phyloP scores from a whole-genome alignment of 73 alveolate genomes.

The Halteria grandinella region DNA sequence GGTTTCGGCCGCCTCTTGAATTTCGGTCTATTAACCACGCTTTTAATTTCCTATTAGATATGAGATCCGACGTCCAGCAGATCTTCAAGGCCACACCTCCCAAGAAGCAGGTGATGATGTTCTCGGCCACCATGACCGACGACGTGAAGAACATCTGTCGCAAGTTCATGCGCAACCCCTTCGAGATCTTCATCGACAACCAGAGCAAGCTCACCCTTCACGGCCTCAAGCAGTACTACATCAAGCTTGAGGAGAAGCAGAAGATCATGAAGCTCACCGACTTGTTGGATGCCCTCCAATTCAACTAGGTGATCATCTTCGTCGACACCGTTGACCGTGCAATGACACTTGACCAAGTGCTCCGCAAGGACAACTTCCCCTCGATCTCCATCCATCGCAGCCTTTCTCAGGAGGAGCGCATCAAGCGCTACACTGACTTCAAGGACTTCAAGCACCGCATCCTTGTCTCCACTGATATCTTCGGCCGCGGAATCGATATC shows the following conservation, averaged over 20 bases:
- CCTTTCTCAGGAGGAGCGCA: conserved; percentile 88
- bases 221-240: conserved; percentile 98
- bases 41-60: conserved; percentile 87
- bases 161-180: conserved; percentile 93
- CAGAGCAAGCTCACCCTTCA: conserved; percentile 97
- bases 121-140: conserved; percentile 97
- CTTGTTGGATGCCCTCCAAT: conserved; percentile 92
- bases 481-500: conserved; percentile 99
- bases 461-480: conserved; percentile 98
- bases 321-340: conserved; percentile 91
- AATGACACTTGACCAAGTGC: conserved; percentile 85
- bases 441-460: conserved; percentile 97
- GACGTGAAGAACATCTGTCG: conserved; percentile 90
- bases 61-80: conserved; percentile 98
- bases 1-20: too few species aligned
- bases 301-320: conserved; percentile 98
- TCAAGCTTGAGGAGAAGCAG: conserved; percentile 95
- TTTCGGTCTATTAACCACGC: too few species aligned
- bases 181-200: conserved; percentile 97
- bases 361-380: conserved; percentile 87
- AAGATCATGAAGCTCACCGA: conserved; percentile 93
- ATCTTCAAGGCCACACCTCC: conserved; percentile 97
- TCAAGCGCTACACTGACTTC: conserved; percentile 80
- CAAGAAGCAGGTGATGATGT: conserved; percentile 99
- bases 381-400: conserved; percentile 87